Evolutionary conservation across 2,329 filamentous ascomycete genomes (phyloP).

Genomic region (Hymenoscyphus salicellus): DNA sequence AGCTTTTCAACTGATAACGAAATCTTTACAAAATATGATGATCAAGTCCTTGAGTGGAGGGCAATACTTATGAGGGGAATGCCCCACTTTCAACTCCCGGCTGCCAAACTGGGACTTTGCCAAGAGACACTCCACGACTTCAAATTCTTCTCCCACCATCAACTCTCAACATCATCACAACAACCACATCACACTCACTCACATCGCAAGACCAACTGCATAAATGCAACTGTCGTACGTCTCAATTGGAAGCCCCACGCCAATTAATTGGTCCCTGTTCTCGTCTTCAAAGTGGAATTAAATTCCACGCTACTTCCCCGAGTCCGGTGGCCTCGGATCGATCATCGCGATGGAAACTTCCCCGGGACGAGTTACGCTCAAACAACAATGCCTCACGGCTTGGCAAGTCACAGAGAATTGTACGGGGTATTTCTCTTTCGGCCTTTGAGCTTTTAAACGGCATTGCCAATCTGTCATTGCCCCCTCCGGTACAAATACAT

Average conservation of each 20-base stretch:
- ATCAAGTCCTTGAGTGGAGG: neutral
- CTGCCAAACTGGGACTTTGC: neutral
- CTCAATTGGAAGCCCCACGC: neutral
- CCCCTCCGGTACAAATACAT: neutral
- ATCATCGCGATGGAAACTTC: neutral
- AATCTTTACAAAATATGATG: too few relatives aligned
- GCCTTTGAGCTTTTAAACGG: neutral
- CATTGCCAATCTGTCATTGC: neutral
- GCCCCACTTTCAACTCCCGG: slow-evolving; percentile 1
- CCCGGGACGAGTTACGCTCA: neutral
- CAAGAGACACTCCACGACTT: neutral
- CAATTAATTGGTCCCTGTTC: neutral
- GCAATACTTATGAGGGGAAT: neutral
- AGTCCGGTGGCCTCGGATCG: neutral
- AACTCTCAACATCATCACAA: neutral
- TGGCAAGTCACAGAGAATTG: neutral
- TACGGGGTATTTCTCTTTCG: neutral
- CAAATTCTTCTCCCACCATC: neutral
- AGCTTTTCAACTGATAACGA: too few relatives aligned
- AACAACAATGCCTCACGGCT: neutral
- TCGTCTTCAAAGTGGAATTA: neutral
- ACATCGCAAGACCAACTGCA: neutral
- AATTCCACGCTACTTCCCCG: neutral
- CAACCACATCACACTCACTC: neutral
- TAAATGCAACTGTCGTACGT: neutral